Evolutionary conservation across 2,329 filamentous ascomycete species (phyloP).

Genomic region (Remersonia thermophila): DNA sequence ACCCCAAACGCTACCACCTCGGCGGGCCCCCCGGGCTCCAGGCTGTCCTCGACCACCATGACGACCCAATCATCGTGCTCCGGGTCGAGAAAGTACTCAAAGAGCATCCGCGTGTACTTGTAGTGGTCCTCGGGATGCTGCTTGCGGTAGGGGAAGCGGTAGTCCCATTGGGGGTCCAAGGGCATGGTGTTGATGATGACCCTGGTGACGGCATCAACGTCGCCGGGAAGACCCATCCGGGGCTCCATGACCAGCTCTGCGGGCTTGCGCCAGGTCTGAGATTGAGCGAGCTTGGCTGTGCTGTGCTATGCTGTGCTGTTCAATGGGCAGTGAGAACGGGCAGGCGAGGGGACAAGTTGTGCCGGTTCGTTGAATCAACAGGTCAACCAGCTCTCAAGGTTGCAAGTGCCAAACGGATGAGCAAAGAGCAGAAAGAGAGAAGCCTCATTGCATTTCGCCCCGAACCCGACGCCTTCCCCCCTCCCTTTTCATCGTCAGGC

Average conservation of each 20-base stretch:
- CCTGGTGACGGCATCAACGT: constrained; percentile 15
- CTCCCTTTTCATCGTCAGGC: too few species aligned
- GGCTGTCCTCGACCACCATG: constrained; percentile 16
- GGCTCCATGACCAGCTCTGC: constrained; percentile 12
- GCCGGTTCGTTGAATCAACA: too few species aligned
- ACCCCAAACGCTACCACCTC: constrained; percentile 14
- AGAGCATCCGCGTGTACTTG: constrained; percentile 15
- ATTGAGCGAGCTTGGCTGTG: too few species aligned
- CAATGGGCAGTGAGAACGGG: too few species aligned
- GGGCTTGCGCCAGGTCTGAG: not conserved
- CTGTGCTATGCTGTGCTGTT: too few species aligned
- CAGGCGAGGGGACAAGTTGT: too few species aligned
- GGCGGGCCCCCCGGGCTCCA: constrained; percentile 3
- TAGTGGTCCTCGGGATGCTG: constrained; percentile 15
- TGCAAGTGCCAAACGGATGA: too few species aligned
- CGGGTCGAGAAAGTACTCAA: constrained; percentile 16
- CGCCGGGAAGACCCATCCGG: constrained; percentile 11
- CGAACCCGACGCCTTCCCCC: too few species aligned
- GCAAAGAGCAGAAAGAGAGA: too few species aligned
- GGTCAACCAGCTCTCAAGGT: too few species aligned
- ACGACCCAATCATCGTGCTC: constrained; percentile 16
- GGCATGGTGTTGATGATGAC: constrained; percentile 17
- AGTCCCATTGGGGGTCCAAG: constrained; percentile 17
- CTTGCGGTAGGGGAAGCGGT: constrained; percentile 15
- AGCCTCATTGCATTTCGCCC: too few species aligned